These are phyloP conservation scores for Clonostachys rosea DNA, from an alignment of 2,329 filamentous ascomycete species.

Conservation along the genomic window DNA sequence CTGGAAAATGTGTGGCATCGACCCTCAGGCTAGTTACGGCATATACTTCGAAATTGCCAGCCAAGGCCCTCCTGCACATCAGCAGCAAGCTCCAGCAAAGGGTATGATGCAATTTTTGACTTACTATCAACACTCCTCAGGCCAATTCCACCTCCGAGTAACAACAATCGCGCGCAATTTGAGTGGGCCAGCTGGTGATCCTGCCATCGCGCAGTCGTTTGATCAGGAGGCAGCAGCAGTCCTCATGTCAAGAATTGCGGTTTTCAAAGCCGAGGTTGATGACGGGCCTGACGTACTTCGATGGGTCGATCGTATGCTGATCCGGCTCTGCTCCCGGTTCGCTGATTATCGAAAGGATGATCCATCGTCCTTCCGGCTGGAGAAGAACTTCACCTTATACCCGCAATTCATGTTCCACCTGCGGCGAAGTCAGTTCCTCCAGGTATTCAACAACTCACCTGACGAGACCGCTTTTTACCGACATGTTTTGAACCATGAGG, in stretches of 20 bases:
- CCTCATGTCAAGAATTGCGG: slow-evolving; percentile 97
- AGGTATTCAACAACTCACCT: slow-evolving; percentile 99
- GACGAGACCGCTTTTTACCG: slow-evolving; percentile 99
- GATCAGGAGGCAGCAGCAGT: slow-evolving; percentile 97
- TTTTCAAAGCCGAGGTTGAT: slow-evolving; percentile 98
- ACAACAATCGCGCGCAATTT: slow-evolving; percentile 90
- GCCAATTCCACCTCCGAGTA: slow-evolving; percentile 92
- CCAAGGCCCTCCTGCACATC: slow-evolving; percentile 74
- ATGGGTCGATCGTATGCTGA: slow-evolving; percentile 99
- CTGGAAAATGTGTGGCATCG: slow-evolving; percentile 99
- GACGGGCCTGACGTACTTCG: slow-evolving; percentile 96
- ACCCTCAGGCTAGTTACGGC: slow-evolving; percentile 88
- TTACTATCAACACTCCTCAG: slow-evolving; percentile 96
- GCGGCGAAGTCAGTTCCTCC: slow-evolving; percentile 91
- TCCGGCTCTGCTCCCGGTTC: slow-evolving; percentile 91
- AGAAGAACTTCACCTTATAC: slow-evolving; percentile 99
- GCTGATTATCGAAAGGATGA: slow-evolving; percentile 98
- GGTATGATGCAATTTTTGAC: slow-evolving; percentile 98
- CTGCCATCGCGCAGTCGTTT: slow-evolving; percentile 92
- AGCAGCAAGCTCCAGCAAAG: slow-evolving; percentile 83
- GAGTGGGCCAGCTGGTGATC: slow-evolving; percentile 90
- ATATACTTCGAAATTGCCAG: slow-evolving; percentile 97
- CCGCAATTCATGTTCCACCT: slow-evolving; percentile 99
- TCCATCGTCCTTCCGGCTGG: slow-evolving; percentile 89
- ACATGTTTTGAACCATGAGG: slow-evolving; percentile 95